Conservation (phyloP, 2,329 filamentous ascomycete genomes). For the Thielaviopsis populi region DNA sequence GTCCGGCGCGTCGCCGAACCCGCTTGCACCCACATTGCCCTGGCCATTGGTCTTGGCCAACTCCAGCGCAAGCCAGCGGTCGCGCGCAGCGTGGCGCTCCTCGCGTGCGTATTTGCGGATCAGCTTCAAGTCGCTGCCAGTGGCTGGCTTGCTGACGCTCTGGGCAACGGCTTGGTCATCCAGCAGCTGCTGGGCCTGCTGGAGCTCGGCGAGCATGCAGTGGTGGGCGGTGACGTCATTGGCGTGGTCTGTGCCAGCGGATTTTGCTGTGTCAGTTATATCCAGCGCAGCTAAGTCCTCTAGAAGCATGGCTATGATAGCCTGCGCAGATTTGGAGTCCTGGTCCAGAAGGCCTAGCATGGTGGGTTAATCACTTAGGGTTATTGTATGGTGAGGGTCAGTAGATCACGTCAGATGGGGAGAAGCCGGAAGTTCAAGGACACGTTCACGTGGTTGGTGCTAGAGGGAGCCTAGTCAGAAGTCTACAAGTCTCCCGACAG, state of each 20-base stretch:
- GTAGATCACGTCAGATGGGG: not conserved
- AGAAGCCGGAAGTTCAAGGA: no score
- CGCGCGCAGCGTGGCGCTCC: not conserved
- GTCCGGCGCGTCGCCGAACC: not conserved
- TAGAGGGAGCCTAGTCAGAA: no score
- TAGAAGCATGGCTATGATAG: not conserved
- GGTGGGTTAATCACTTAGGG: not conserved
- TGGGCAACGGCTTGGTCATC: not conserved
- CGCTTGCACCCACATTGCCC: not conserved
- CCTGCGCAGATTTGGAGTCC: not conserved
- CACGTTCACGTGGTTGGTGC: no score
- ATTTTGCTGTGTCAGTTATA: not conserved
- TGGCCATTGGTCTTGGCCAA: not conserved
- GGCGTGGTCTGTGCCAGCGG: not conserved
- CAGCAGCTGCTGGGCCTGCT: not conserved
- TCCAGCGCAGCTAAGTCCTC: not conserved
- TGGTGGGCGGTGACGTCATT: not conserved
- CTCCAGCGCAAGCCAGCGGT: not conserved
- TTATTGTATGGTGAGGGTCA: not conserved
- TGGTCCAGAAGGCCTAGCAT: not conserved
- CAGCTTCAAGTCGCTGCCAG: not conserved
- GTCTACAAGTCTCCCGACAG: no score
- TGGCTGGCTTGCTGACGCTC: not conserved
- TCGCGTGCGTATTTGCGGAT: not conserved
- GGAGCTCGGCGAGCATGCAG: not conserved